phyloP scores from a whole-genome alignment of 768 basidiomycete species.

The Macrolepiota albuminosa region DNA sequence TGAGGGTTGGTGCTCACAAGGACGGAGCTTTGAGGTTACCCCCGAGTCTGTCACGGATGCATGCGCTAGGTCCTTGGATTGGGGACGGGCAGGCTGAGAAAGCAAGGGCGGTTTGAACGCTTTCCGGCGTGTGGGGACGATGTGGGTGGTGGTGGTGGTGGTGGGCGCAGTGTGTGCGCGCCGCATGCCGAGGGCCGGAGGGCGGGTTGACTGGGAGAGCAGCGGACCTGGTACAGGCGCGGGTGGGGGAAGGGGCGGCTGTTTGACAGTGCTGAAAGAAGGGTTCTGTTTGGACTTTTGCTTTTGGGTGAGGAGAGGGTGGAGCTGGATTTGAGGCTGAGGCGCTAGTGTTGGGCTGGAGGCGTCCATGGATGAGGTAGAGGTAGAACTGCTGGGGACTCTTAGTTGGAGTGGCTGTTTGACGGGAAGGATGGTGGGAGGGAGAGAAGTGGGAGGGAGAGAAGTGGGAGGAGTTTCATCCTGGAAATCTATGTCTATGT shows the following conservation, averaged over 20 bases:
- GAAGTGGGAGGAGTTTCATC: not conserved
- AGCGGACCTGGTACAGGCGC: constrained; percentile 1
- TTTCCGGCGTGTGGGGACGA: constrained; percentile 27
- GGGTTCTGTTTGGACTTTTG: constrained; percentile 8
- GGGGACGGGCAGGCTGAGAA: constrained; percentile 15
- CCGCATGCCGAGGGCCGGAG: constrained; percentile 36
- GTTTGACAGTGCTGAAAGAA: not conserved
- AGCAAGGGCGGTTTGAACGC: constrained; percentile 34
- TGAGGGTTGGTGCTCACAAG: not conserved
- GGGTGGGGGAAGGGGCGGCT: not conserved
- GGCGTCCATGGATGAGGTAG: not conserved
- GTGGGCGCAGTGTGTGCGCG: constrained; percentile 23
- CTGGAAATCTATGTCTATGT: constrained; percentile 4
- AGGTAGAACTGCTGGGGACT: not conserved
- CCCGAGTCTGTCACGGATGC: not conserved
- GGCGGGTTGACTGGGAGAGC: constrained; percentile 19
- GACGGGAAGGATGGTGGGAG: not conserved
- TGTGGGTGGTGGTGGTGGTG: not conserved
- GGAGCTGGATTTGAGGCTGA: constrained; percentile 11
- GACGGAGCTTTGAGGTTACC: not conserved
- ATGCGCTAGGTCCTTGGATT: not conserved
- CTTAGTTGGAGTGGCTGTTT: not conserved
- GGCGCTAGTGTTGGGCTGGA: not conserved
- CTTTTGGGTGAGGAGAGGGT: constrained; percentile 14
- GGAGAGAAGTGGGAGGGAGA: not conserved